Conservation (phyloP, 106 monocot genomes). For the Apostasia shenzhenica region DNA sequence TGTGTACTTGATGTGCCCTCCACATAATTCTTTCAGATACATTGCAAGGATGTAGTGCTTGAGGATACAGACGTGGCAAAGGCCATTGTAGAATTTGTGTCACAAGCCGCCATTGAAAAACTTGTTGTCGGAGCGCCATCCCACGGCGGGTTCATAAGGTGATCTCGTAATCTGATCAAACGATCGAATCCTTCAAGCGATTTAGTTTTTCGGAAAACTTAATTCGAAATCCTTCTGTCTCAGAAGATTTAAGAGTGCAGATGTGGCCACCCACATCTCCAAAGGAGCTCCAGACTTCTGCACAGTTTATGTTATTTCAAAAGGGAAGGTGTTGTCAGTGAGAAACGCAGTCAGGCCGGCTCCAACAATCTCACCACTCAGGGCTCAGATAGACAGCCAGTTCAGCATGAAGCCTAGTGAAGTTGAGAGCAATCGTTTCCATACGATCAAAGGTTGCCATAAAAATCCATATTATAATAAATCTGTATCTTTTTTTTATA, state of each 20-base stretch:
- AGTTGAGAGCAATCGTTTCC: background rate
- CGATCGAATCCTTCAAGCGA: no score
- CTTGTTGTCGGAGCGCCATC: slow-evolving; percentile 58
- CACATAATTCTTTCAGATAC: slow-evolving; percentile 22
- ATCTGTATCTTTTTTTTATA: background rate
- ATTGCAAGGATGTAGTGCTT: slow-evolving; percentile 45
- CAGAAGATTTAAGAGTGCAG: slow-evolving; percentile 52
- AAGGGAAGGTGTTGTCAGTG: slow-evolving; percentile 40
- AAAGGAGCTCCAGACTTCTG: slow-evolving; percentile 83
- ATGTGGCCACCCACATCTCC: slow-evolving; percentile 17
- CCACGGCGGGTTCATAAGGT: slow-evolving; percentile 46
- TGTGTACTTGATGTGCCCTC: background rate
- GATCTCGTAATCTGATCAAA: no score
- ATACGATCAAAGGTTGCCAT: slow-evolving; percentile 6
- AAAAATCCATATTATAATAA: background rate
- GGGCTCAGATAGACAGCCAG: slow-evolving; percentile 39
- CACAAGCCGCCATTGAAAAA: slow-evolving; percentile 43
- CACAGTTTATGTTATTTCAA: slow-evolving; percentile 60
- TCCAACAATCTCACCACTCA: slow-evolving; percentile 42
- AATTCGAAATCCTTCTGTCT: slow-evolving; percentile 2
- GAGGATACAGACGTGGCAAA: slow-evolving; percentile 57
- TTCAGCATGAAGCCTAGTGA: slow-evolving; percentile 9
- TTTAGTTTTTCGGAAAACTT: background rate
- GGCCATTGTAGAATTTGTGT: slow-evolving; percentile 40
- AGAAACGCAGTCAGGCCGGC: slow-evolving; percentile 46